These are phyloP conservation scores for Melastoma malabathricum DNA, from an alignment of 345 rosid species.

Conservation along the genomic window DNA sequence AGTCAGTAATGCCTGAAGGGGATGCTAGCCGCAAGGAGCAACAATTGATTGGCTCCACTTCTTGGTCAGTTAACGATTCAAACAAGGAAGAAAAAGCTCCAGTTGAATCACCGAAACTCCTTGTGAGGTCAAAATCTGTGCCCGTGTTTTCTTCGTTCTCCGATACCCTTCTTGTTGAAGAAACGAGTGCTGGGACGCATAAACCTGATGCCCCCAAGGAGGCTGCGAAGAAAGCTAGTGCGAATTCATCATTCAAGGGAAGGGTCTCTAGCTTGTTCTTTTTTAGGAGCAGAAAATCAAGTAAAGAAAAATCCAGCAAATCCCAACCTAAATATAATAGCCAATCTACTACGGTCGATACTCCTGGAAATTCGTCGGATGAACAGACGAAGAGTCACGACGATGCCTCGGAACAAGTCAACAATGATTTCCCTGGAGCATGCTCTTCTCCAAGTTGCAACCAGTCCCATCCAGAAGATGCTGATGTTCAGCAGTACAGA, in stretches of 20 bases:
- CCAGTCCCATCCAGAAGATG: background rate
- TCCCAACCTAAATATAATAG: constrained; percentile 24
- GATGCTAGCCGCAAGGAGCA: constrained; percentile 22
- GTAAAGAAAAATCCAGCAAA: constrained; percentile 32
- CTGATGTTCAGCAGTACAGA: too few species aligned
- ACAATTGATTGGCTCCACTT: constrained; percentile 38
- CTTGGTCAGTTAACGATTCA: constrained; percentile 27
- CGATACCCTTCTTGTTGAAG: constrained; percentile 32
- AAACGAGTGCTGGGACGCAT: constrained; percentile 25
- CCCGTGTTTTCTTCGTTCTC: constrained; percentile 47
- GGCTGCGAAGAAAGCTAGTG: constrained; percentile 31
- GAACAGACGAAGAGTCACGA: constrained; percentile 16
- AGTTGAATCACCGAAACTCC: constrained; percentile 34
- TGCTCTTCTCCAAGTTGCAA: constrained; percentile 1
- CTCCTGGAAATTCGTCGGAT: constrained; percentile 19
- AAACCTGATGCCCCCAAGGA: constrained; percentile 32
- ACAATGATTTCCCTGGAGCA: constrained; percentile 1
- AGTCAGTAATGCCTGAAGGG: constrained; percentile 22
- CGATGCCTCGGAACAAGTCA: constrained; percentile 6
- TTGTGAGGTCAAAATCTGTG: constrained; percentile 64
- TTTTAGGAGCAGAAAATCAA: constrained; percentile 52
- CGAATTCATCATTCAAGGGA: constrained; percentile 52
- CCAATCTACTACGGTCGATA: constrained; percentile 18
- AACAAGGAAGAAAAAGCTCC: constrained; percentile 31
- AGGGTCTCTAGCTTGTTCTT: constrained; percentile 76